Evolutionary conservation across 208 protist genomes (phyloP).

Genomic region (Trypanosoma cruzi): DNA sequence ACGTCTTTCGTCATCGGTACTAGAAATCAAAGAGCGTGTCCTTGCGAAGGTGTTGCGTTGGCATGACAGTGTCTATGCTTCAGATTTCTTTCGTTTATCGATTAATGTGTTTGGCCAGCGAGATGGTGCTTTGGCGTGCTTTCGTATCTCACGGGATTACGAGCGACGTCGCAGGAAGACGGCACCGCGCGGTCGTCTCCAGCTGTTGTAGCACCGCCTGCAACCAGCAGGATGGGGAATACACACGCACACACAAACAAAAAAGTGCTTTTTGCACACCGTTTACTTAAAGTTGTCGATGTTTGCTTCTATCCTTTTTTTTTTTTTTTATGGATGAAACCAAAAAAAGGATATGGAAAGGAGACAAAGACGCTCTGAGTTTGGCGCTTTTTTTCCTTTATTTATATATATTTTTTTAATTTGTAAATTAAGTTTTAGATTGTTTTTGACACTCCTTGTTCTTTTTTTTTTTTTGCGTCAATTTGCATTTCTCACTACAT

Average conservation of each 20-base stretch:
- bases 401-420: too few relatives aligned
- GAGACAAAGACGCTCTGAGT: too few relatives aligned
- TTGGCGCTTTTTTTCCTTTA: too few relatives aligned
- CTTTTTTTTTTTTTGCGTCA: too few relatives aligned
- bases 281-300: too few relatives aligned
- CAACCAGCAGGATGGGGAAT: neutral
- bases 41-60: conserved; percentile 15
- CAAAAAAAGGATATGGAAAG: too few relatives aligned
- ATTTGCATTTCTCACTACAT: too few relatives aligned
- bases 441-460: too few relatives aligned
- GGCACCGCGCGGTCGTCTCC: conserved; percentile 6
- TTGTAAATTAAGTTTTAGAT: too few relatives aligned
- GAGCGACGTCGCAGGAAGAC: conserved; percentile 8
- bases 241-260: too few relatives aligned
- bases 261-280: neutral
- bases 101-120: conserved; percentile 50
- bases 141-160: conserved; percentile 35
- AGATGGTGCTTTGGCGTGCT: conserved; percentile 38
- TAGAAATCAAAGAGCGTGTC: conserved; percentile 20
- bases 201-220: conserved; percentile 14
- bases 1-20: conserved; percentile 15
- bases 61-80: conserved; percentile 13
- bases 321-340: too few relatives aligned
- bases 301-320: too few relatives aligned
- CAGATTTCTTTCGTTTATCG: conserved; percentile 49